Evolutionary conservation across 2,329 filamentous ascomycete species (phyloP).

Genomic region (Alternaria panax): DNA sequence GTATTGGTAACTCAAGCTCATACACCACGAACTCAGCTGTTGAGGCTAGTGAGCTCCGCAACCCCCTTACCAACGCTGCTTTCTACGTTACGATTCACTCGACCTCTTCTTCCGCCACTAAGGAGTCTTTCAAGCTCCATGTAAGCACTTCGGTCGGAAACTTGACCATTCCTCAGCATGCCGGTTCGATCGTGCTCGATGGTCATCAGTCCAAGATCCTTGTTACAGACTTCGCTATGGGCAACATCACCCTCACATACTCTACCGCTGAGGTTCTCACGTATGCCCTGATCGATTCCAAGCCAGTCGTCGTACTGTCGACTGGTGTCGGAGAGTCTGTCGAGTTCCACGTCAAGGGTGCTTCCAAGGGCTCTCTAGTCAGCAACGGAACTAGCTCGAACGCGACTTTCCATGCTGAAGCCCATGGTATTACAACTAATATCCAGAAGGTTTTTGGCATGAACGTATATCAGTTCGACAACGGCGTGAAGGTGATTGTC

Average conservation of each 20-base stretch:
- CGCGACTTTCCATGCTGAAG: conserved; percentile 53
- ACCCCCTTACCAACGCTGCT: conserved; percentile 62
- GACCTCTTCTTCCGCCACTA: conserved; percentile 60
- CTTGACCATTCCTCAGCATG: conserved; percentile 62
- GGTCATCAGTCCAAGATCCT: conserved; percentile 70
- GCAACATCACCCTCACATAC: conserved; percentile 61
- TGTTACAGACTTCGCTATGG: conserved; percentile 66
- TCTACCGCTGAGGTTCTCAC: conserved; percentile 62
- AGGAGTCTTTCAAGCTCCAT: conserved; percentile 62
- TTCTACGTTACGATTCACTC: conserved; percentile 68
- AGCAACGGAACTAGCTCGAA: conserved; percentile 53
- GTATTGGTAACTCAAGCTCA: conserved; percentile 56
- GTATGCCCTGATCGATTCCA: conserved; percentile 47
- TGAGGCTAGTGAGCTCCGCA: conserved; percentile 64
- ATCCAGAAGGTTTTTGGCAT: conserved; percentile 43
- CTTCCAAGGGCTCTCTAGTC: conserved; percentile 48
- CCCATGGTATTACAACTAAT: conserved; percentile 44
- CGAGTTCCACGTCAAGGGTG: conserved; percentile 52
- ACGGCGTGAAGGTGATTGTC: conserved; percentile 47
- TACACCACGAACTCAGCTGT: conserved; percentile 63
- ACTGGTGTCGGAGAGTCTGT: conserved; percentile 50
- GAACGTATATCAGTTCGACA: conserved; percentile 48
- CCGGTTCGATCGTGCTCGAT: conserved; percentile 60
- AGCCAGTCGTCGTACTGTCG: conserved; percentile 51
- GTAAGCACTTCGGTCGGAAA: conserved; percentile 64